A percentile compares a stretch with the other conserved stretches of the same genome.
These are phyloP conservation scores for Dacryopinax spathularia DNA, from an alignment of 768 basidiomycete species.

Conservation along the genomic window DNA sequence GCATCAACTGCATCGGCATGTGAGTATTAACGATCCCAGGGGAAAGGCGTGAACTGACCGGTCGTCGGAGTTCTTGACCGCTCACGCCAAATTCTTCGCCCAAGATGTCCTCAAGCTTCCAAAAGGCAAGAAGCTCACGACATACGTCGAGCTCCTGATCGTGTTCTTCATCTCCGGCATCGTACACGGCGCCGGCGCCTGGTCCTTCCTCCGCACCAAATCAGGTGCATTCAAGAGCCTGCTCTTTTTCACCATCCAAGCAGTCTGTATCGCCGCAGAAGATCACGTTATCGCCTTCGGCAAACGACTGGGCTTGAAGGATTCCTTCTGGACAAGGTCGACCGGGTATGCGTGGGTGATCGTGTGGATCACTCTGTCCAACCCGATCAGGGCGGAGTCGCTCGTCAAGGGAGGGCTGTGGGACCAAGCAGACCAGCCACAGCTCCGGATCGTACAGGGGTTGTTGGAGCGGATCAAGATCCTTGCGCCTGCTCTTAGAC, in stretches of 20 bases:
- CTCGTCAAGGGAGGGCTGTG: neutral
- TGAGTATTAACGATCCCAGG: neutral
- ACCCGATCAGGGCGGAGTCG: neutral
- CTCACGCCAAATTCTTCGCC: neutral
- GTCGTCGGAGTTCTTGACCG: neutral
- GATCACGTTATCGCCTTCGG: neutral
- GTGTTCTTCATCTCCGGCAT: neutral
- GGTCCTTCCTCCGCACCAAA: neutral
- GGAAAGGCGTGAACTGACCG: neutral
- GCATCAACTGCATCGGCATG: neutral
- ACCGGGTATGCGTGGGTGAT: neutral
- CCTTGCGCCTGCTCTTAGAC: neutral
- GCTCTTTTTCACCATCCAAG: neutral
- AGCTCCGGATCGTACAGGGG: neutral
- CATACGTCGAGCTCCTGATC: neutral
- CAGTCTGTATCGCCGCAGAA: neutral
- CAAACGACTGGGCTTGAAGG: neutral
- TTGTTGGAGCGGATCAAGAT: neutral
- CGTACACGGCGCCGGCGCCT: neutral
- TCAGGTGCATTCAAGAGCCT: neutral
- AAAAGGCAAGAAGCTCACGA: neutral
- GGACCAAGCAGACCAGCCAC: neutral
- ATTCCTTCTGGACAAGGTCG: neutral
- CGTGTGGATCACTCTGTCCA: neutral
- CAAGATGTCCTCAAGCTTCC: neutral